These are phyloP conservation scores for Blepharisma stoltei DNA, from an alignment of 73 alveolate genomes.

Conservation along the genomic window DNA sequence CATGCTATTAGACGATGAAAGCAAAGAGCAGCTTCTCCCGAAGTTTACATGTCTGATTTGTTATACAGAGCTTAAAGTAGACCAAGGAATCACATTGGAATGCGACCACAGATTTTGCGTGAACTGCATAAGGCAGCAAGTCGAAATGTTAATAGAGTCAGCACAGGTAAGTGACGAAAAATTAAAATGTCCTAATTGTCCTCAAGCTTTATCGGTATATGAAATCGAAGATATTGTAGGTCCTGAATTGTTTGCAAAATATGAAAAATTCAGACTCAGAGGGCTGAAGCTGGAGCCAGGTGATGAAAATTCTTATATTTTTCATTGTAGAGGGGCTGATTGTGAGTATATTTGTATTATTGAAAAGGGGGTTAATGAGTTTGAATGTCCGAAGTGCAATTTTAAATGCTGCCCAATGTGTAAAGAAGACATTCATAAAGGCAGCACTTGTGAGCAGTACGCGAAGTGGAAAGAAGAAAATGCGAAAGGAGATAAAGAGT, in stretches of 20 bases:
- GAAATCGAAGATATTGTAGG: conserved; percentile 20
- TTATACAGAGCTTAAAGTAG: conserved; percentile 5
- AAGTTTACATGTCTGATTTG: conserved; percentile 29
- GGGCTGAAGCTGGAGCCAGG: not conserved
- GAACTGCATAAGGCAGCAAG: conserved; percentile 46
- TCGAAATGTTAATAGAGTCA: conserved; percentile 4
- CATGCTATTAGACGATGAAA: no score
- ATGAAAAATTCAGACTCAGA: conserved; percentile 18
- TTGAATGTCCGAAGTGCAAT: conserved; percentile 9
- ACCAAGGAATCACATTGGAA: conserved; percentile 29
- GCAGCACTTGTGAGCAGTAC: conserved; percentile 14
- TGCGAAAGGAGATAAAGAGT: conserved; percentile 9
- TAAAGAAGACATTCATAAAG: conserved; percentile 18
- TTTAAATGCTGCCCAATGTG: conserved; percentile 28
- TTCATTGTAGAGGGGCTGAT: conserved; percentile 16
- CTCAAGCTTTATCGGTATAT: conserved; percentile 11
- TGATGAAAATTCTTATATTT: not conserved
- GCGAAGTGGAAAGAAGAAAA: conserved; percentile 12
- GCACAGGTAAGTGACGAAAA: conserved; percentile 29
- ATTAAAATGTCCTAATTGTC: conserved; percentile 30
- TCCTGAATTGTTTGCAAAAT: conserved; percentile 23
- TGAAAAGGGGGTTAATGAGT: conserved; percentile 6
- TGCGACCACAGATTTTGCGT: conserved; percentile 55
- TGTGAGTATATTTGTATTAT: conserved; percentile 19
- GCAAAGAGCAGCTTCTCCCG: not conserved